Evolutionary conservation across 148 eudicot species (phyloP).

Genomic region (Nepenthes gracilis): DNA sequence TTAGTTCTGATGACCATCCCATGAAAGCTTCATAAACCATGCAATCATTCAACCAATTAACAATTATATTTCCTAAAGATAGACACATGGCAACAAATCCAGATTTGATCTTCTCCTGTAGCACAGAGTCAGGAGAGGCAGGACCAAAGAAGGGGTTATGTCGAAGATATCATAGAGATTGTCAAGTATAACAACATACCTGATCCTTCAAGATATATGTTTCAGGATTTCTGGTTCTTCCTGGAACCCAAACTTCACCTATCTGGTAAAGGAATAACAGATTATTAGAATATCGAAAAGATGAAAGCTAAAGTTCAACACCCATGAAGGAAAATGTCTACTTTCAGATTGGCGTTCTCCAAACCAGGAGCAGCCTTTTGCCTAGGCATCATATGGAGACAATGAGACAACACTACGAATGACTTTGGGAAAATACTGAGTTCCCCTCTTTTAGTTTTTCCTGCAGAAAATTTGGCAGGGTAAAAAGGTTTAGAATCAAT

Average conservation of each 20-base stretch:
- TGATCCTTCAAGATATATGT: slow-evolving; percentile 75
- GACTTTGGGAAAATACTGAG: slow-evolving; percentile 76
- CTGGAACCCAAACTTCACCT: slow-evolving; percentile 67
- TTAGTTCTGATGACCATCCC: too few relatives aligned
- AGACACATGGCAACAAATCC: too few relatives aligned
- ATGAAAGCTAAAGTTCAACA: background rate
- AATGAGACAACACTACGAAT: slow-evolving; percentile 59
- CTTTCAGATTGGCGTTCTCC: slow-evolving; percentile 41
- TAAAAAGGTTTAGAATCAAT: background rate
- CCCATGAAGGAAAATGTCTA: slow-evolving; percentile 2
- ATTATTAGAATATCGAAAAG: background rate
- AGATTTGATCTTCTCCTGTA: too few relatives aligned
- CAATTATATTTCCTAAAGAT: background rate
- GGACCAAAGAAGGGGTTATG: background rate
- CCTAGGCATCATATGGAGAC: slow-evolving; percentile 95
- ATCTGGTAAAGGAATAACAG: slow-evolving; percentile 24
- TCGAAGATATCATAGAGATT: background rate
- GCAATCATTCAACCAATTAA: background rate
- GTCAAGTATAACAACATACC: slow-evolving; percentile 24
- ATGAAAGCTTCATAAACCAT: too few relatives aligned
- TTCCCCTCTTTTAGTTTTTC: slow-evolving; percentile 91
- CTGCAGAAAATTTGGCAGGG: slow-evolving; percentile 15
- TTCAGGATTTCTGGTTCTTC: slow-evolving; percentile 73
- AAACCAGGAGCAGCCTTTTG: slow-evolving; percentile 49
- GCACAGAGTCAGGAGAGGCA: background rate